A percentile compares a stretch with the other conserved stretches of the same genome.
Evolutionary conservation across 192 early-diverging fungal genomes (phyloP).

Genomic region (Geosiphon pyriformis): DNA sequence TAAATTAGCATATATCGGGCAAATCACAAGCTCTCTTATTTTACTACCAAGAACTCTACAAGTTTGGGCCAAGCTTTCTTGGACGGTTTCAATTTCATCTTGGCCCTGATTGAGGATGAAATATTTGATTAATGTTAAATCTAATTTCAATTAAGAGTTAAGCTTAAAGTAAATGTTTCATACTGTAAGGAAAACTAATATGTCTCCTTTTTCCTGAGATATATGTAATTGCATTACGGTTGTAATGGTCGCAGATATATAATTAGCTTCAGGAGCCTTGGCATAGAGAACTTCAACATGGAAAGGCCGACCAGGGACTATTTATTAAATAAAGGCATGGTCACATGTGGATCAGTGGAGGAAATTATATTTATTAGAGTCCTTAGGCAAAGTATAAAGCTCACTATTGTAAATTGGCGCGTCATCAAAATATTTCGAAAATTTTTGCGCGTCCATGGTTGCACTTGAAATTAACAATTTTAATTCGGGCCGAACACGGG

Average conservation of each 20-base stretch:
- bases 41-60: slow-evolving; percentile 77
- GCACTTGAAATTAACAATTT: slow-evolving; percentile 95
- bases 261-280: slow-evolving; percentile 95
- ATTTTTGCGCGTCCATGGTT: slow-evolving; percentile 96
- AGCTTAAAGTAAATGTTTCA: slow-evolving; percentile 3
- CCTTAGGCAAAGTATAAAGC: not conserved
- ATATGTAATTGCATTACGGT: slow-evolving; percentile 94
- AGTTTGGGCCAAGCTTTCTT: slow-evolving; percentile 73
- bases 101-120: slow-evolving; percentile 65
- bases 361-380: not conserved
- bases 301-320: slow-evolving; percentile 83
- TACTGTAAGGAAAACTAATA: slow-evolving; percentile 89
- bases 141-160: not conserved
- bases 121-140: not conserved
- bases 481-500: slow-evolving; percentile 87
- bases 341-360: too few relatives aligned
- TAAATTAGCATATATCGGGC: slow-evolving; percentile 94
- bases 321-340: not conserved
- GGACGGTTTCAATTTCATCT: slow-evolving; percentile 94
- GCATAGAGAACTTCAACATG: slow-evolving; percentile 95
- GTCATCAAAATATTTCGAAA: slow-evolving; percentile 92
- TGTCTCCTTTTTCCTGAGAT: slow-evolving; percentile 78
- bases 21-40: slow-evolving; percentile 86
- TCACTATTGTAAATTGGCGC: slow-evolving; percentile 81
- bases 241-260: slow-evolving; percentile 86